These are phyloP conservation scores for Alternaria tenuissima DNA, from an alignment of 2,329 filamentous ascomycete species.

Conservation along the genomic window DNA sequence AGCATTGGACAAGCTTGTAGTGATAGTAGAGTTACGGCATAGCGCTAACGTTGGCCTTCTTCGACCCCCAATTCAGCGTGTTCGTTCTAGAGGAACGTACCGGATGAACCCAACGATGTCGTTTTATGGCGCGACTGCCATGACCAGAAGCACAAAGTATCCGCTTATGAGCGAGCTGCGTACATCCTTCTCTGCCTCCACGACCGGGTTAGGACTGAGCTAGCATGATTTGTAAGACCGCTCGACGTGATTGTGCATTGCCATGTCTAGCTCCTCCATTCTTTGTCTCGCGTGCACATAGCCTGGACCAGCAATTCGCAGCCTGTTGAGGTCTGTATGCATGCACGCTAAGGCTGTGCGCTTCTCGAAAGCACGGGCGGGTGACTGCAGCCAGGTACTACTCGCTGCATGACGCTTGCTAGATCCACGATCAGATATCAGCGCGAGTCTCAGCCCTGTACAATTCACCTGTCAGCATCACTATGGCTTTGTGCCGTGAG, in stretches of 20 bases:
- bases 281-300: too few species aligned
- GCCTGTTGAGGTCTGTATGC: neutral
- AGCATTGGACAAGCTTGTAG: too few species aligned
- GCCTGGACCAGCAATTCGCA: too few species aligned
- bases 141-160: conserved; percentile 13
- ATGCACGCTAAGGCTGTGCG: neutral
- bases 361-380: neutral
- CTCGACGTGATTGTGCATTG: conserved; percentile 15
- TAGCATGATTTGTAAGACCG: conserved; percentile 1
- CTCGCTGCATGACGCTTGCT: neutral
- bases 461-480: neutral
- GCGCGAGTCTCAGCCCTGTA: too few species aligned
- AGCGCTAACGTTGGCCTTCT: too few species aligned
- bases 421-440: neutral
- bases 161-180: conserved; percentile 34
- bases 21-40: too few species aligned
- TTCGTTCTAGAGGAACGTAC: too few species aligned
- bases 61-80: too few species aligned
- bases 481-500: neutral
- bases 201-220: neutral
- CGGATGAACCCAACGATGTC: too few species aligned
- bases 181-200: conserved; percentile 14
- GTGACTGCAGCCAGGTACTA: neutral
- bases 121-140: neutral
- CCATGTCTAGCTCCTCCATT: too few species aligned